Conservation (phyloP, 257 asterid genomes). For the Solanum etuberosum region DNA sequence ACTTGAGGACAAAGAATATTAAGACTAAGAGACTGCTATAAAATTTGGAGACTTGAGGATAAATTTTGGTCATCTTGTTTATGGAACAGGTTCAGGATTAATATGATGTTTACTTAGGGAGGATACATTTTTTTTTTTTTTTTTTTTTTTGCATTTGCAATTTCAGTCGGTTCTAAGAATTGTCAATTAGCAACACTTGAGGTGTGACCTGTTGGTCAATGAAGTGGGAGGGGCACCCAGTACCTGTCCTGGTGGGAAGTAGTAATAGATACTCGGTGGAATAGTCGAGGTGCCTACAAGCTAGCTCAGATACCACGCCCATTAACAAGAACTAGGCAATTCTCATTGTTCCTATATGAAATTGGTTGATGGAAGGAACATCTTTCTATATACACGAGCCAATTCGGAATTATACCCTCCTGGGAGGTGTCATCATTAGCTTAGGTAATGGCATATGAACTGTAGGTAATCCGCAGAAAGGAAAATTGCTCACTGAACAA, state of each 20-base stretch:
- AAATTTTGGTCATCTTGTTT: neutral
- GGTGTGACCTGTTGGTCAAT: neutral
- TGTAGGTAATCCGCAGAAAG: neutral
- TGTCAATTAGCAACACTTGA: neutral
- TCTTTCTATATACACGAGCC: neutral
- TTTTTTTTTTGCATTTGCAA: neutral
- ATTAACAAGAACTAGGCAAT: neutral
- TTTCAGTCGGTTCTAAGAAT: neutral
- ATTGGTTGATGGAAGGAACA: neutral
- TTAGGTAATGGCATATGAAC: neutral
- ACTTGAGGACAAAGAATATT: neutral
- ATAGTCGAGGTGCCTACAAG: neutral
- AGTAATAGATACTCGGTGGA: neutral
- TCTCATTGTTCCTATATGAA: neutral
- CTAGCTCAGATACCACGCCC: neutral
- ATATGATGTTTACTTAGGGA: neutral
- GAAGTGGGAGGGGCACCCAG: neutral
- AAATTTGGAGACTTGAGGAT: neutral
- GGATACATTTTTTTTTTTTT: neutral
- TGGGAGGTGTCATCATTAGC: neutral
- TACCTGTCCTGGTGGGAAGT: neutral
- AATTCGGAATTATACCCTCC: neutral
- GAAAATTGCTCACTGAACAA: neutral
- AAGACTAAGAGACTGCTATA: neutral
- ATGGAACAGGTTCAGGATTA: neutral